Percentiles rank a stretch among this genome's conserved stretches.
These are phyloP conservation scores for Lactifluus volemus DNA, from an alignment of 768 basidiomycete genomes.

Conservation along the genomic window DNA sequence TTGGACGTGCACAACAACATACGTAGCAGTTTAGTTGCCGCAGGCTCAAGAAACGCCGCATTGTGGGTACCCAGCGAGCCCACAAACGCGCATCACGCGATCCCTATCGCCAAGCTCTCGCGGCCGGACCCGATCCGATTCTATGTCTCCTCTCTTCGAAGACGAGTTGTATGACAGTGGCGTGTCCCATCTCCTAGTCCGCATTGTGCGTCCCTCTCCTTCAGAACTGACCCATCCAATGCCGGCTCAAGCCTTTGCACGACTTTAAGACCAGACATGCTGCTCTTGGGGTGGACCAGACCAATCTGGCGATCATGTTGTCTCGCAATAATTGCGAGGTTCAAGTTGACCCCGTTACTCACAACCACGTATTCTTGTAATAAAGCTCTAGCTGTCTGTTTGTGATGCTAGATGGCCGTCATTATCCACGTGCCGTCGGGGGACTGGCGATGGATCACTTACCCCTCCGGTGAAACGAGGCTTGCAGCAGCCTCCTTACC, in stretches of 20 bases:
- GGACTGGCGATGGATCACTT: too few species aligned
- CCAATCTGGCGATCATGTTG: too few species aligned
- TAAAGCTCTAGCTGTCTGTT: too few species aligned
- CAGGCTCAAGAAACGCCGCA: conserved; percentile 21
- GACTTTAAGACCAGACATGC: too few species aligned
- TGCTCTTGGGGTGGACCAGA: too few species aligned
- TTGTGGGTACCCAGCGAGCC: conserved; percentile 50
- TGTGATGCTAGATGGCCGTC: too few species aligned
- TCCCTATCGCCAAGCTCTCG: conserved; percentile 79
- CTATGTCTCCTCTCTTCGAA: conserved; percentile 92
- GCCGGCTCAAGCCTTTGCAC: too few species aligned
- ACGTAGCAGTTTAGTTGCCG: conserved; percentile 45
- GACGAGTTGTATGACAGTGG: conserved; percentile 98
- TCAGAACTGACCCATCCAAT: background rate
- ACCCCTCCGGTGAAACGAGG: too few species aligned
- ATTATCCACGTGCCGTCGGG: too few species aligned
- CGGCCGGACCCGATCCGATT: conserved; percentile 95
- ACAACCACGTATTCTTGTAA: too few species aligned
- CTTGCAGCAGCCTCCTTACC: conserved; percentile 81
- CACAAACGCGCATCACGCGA: conserved; percentile 47
- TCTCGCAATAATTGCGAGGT: too few species aligned
- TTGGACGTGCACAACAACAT: conserved; percentile 95
- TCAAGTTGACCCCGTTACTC: too few species aligned
- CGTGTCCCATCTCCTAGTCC: conserved; percentile 69
- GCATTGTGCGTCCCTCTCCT: conserved; percentile 60